These are phyloP conservation scores for Priceomyces carsonii DNA, from an alignment of 805 yeast genomes.

Conservation along the genomic window DNA sequence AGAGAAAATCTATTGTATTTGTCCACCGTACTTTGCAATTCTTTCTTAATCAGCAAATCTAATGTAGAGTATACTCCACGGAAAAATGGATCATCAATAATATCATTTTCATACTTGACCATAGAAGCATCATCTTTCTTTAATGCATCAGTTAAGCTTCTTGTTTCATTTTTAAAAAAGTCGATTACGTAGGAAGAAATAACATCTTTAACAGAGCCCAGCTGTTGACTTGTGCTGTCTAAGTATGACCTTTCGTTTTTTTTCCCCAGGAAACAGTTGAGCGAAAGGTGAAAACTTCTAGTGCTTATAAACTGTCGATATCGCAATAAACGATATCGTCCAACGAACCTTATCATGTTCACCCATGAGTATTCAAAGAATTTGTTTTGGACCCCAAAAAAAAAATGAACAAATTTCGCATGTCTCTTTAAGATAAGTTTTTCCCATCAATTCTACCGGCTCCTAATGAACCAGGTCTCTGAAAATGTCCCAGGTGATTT, in stretches of 20 bases:
- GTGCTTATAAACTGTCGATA: not conserved
- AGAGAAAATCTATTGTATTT: conserved; percentile 27
- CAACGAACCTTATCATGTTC: conserved; percentile 7
- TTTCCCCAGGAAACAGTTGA: too few relatives aligned
- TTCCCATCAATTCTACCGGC: not conserved
- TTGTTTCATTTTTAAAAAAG: conserved; percentile 9
- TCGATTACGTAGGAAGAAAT: conserved; percentile 8
- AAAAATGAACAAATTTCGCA: conserved; percentile 4
- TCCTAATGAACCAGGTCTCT: not conserved
- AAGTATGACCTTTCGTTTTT: too few relatives aligned
- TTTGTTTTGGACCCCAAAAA: not conserved
- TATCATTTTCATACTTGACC: not conserved
- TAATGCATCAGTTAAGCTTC: conserved; percentile 5
- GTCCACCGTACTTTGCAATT: conserved; percentile 27
- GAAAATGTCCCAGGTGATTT: conserved; percentile 44
- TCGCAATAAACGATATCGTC: conserved; percentile 9
- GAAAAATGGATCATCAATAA: conserved; percentile 2
- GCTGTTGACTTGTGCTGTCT: too few relatives aligned
- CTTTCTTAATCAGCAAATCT: conserved; percentile 11
- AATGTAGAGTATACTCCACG: conserved; percentile 3
- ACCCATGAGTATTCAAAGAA: conserved; percentile 7
- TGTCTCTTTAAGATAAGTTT: too few relatives aligned
- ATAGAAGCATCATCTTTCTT: not conserved
- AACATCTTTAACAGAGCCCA: conserved; percentile 7
- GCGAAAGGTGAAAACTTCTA: not conserved